Conservation (phyloP, 305 asterid genomes). For the Fraxinus platypoda region DNA sequence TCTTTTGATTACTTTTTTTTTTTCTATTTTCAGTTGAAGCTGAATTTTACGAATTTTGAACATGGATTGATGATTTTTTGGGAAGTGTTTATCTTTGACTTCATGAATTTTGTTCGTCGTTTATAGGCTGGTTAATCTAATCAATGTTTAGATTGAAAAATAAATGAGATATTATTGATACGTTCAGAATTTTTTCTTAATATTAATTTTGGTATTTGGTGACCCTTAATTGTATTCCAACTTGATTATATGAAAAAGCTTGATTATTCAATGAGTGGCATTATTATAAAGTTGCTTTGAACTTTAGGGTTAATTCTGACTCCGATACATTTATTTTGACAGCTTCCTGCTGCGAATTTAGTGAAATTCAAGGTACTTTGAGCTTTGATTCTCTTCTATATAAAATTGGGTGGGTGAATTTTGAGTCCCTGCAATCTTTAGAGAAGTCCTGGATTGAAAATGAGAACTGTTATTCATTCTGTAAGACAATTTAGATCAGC, state of each 20-base stretch:
- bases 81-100: background rate
- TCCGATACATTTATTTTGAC: background rate
- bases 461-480: conserved; percentile 54
- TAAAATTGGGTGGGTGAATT: conserved; percentile 1
- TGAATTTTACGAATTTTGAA: background rate
- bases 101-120: background rate
- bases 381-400: conserved; percentile 11
- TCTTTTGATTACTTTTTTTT: background rate
- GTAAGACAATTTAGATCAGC: conserved; percentile 47
- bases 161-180: conserved; percentile 1
- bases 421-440: conserved; percentile 3
- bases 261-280: conserved; percentile 4
- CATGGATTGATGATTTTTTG: background rate
- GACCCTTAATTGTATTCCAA: background rate
- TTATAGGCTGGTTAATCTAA: conserved; percentile 9
- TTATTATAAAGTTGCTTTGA: background rate
- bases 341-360: conserved; percentile 31
- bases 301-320: background rate
- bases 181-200: background rate
- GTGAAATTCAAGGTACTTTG: conserved; percentile 19
- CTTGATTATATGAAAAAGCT: conserved; percentile 6
- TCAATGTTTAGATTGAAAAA: conserved; percentile 10
- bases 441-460: conserved; percentile 27
- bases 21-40: background rate
- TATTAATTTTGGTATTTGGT: background rate